These are phyloP conservation scores for Capronia americana DNA, from an alignment of 2,329 filamentous ascomycete species.

Conservation along the genomic window DNA sequence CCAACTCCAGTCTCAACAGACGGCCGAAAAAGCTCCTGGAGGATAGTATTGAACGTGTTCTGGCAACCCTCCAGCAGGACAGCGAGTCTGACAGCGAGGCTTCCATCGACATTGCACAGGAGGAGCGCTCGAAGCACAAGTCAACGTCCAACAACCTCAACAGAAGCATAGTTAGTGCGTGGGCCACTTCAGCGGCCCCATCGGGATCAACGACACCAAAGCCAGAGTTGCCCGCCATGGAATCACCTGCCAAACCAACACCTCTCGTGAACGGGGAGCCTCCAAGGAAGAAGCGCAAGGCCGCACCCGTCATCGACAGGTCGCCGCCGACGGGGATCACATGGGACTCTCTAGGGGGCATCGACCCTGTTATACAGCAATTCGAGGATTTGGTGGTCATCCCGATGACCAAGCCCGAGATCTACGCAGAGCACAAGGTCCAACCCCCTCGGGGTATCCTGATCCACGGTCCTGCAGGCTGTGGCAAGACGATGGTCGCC, in stretches of 20 bases:
- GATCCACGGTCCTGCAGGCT: slow-evolving; percentile 82
- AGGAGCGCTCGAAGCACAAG: slow-evolving; percentile 40
- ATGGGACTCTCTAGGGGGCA: slow-evolving; percentile 75
- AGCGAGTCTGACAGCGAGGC: slow-evolving; percentile 58
- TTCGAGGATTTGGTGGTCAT: slow-evolving; percentile 74
- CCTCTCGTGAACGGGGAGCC: slow-evolving; percentile 71
- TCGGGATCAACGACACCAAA: slow-evolving; percentile 18
- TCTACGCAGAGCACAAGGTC: slow-evolving; percentile 69
- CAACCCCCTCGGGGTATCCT: slow-evolving; percentile 76
- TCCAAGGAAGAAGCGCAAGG: slow-evolving; percentile 68
- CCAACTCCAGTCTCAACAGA: slow-evolving; percentile 84
- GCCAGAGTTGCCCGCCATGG: slow-evolving; percentile 20
- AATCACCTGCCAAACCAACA: slow-evolving; percentile 56
- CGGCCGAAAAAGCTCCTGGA: slow-evolving; percentile 82
- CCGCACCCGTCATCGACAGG: slow-evolving; percentile 61
- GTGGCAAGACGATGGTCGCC: slow-evolving; percentile 84
- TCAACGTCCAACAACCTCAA: slow-evolving; percentile 66
- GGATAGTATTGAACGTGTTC: slow-evolving; percentile 81
- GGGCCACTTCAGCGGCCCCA: slow-evolving; percentile 49
- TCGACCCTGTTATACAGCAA: slow-evolving; percentile 73
- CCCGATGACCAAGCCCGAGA: slow-evolving; percentile 71
- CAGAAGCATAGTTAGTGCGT: slow-evolving; percentile 66
- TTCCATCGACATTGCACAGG: slow-evolving; percentile 54
- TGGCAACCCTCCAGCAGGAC: slow-evolving; percentile 73
- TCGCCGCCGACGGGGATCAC: slow-evolving; percentile 71